These are phyloP conservation scores for Xylaria sp. DNA, from an alignment of 2,329 filamentous ascomycete species.

Conservation along the genomic window DNA sequence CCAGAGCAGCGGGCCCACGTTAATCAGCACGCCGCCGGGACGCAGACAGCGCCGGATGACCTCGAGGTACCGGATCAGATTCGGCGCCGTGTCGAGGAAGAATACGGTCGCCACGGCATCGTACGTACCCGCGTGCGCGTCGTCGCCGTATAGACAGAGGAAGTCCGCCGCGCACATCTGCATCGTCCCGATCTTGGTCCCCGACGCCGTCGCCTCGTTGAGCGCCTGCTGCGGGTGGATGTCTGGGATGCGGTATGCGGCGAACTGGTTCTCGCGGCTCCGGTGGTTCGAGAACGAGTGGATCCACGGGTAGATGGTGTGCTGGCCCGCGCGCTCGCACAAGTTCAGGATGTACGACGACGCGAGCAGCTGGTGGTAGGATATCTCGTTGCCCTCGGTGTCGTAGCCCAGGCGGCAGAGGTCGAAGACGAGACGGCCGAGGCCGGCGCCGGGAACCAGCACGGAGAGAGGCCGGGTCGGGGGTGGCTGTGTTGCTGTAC, in stretches of 20 bases:
- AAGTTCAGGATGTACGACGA: slow-evolving; percentile 81
- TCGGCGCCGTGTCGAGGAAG: slow-evolving; percentile 97
- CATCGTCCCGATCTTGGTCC: slow-evolving; percentile 71
- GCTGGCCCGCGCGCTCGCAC: slow-evolving; percentile 68
- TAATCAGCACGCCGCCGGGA: slow-evolving; percentile 84
- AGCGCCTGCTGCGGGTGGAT: slow-evolving; percentile 74
- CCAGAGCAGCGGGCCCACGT: slow-evolving; percentile 92
- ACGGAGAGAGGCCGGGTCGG: slow-evolving; percentile 66
- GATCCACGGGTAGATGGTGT: slow-evolving; percentile 85
- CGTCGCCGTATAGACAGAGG: slow-evolving; percentile 80
- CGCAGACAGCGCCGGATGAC: slow-evolving; percentile 82
- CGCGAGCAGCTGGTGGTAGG: slow-evolving; percentile 93
- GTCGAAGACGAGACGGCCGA: slow-evolving; percentile 91
- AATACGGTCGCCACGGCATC: slow-evolving; percentile 91
- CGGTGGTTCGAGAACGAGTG: slow-evolving; percentile 88
- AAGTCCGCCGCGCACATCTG: slow-evolving; percentile 95
- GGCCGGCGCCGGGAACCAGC: slow-evolving; percentile 87
- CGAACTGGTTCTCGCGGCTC: slow-evolving; percentile 78
- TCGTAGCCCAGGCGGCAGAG: slow-evolving; percentile 78
- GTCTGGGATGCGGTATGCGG: slow-evolving; percentile 80
- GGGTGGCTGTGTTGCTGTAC: slow-evolving; percentile 29
- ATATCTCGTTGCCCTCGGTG: slow-evolving; percentile 93
- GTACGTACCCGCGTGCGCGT: slow-evolving; percentile 70
- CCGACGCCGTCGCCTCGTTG: slow-evolving; percentile 39
- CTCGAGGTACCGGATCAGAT: slow-evolving; percentile 89